A percentile compares a stretch with the other conserved stretches of the same genome.
phyloP scores from a whole-genome alignment of 805 yeast genomes.

The Saturnispora silvae region DNA sequence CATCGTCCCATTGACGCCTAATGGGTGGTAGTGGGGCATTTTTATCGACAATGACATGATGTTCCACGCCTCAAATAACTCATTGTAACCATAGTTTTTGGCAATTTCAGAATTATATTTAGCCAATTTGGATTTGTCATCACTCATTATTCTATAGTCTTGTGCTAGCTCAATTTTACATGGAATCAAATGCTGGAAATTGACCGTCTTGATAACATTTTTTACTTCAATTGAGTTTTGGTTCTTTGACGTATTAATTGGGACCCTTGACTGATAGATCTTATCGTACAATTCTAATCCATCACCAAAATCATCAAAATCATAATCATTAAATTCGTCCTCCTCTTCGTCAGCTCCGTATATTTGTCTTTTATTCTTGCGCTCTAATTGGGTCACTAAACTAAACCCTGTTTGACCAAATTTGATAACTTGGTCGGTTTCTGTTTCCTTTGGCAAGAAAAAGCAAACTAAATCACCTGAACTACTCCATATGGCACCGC shows the following conservation, averaged over 20 bases:
- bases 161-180: slow-evolving; percentile 61
- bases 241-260: slow-evolving; percentile 30
- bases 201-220: slow-evolving; percentile 53
- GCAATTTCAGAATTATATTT: slow-evolving; percentile 53
- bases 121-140: slow-evolving; percentile 53
- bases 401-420: slow-evolving; percentile 49
- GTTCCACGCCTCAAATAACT: slow-evolving; percentile 69
- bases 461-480: slow-evolving; percentile 76
- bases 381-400: slow-evolving; percentile 23
- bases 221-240: slow-evolving; percentile 26
- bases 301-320: slow-evolving; percentile 19
- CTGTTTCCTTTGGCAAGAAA: slow-evolving; percentile 48
- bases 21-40: slow-evolving; percentile 41
- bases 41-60: slow-evolving; percentile 36
- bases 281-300: slow-evolving; percentile 46
- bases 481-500: slow-evolving; percentile 84
- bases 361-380: slow-evolving; percentile 21
- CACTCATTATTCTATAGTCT: slow-evolving; percentile 56
- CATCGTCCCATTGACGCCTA: slow-evolving; percentile 32
- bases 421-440: slow-evolving; percentile 31
- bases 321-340: slow-evolving; percentile 22
- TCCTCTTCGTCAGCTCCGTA: slow-evolving; percentile 18
- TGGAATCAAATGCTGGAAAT: slow-evolving; percentile 63
- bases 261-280: slow-evolving; percentile 38
- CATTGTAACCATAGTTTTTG: slow-evolving; percentile 44